These are phyloP conservation scores for Xylaria sp. DNA, from an alignment of 2,329 filamentous ascomycete genomes.

Conservation along the genomic window DNA sequence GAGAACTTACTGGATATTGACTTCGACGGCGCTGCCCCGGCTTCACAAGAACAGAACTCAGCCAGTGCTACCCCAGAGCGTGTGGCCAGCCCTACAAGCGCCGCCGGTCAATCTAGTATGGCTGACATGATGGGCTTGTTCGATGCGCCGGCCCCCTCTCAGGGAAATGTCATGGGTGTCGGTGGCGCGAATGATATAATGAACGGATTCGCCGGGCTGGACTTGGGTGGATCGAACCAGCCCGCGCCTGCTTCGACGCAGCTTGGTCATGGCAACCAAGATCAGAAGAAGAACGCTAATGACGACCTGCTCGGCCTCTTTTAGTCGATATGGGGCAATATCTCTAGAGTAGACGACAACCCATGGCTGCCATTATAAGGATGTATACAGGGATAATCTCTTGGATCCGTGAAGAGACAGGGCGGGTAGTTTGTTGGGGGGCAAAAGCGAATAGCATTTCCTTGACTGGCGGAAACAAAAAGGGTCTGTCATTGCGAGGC, in stretches of 20 bases:
- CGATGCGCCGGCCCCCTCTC: conserved; percentile 65
- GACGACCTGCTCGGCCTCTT: conserved; percentile 68
- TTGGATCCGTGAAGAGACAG: conserved; percentile 19
- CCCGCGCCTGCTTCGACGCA: conserved; percentile 70
- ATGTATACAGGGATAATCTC: background rate
- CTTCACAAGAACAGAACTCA: conserved; percentile 71
- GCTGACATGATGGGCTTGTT: conserved; percentile 74
- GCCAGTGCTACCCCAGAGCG: conserved; percentile 69
- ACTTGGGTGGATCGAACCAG: conserved; percentile 69
- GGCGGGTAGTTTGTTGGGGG: background rate
- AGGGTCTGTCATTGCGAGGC: background rate
- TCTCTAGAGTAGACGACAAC: background rate
- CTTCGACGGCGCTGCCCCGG: conserved; percentile 90
- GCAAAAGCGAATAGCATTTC: conserved; percentile 4
- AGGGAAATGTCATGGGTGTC: conserved; percentile 49
- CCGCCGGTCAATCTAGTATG: conserved; percentile 51
- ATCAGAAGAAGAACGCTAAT: conserved; percentile 51
- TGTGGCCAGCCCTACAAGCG: conserved; percentile 65
- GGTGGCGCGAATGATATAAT: conserved; percentile 73
- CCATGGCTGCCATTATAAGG: background rate
- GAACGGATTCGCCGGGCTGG: conserved; percentile 84
- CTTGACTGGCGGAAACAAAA: conserved; percentile 2
- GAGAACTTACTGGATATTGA: conserved; percentile 97
- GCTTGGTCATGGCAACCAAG: conserved; percentile 48
- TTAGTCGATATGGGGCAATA: conserved; percentile 40